Base-by-base conservation (phyloP, 139 green algal genomes). In the Tetratostichococcus sp. region DNA sequence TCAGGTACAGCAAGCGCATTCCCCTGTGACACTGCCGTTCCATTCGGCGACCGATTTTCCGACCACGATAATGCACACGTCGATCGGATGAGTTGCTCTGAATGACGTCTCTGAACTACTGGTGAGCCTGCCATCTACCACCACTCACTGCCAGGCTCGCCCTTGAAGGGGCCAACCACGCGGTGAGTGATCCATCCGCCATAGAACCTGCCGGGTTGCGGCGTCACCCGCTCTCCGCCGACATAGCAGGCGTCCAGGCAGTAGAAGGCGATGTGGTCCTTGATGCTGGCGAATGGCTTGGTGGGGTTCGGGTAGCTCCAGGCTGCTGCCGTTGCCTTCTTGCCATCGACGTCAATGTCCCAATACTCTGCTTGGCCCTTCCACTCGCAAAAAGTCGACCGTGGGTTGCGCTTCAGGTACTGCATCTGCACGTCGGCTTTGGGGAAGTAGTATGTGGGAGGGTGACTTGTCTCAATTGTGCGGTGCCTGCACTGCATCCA, bases 261-360 rank as follows among this genome's bases (percentile, higher is more conserved):
- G 65, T 89, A 89, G 57, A 89, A 87, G 26, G 73, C 70, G 1
- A 86, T 43, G 43, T 81, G 78, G 21, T 67, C 75, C 22, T 30
- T 23, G 34, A 89, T 89, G 59, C 57, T 43, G 17, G 22, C 30
- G 43, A 87, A 89, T n/a, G 22, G n/a, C 28, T 69, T 43, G 1
- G 83, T 86, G 26, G 83, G 83, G 50, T 75, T 43, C 35, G 70
- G 43, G 77, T 89, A 89, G 42, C 62, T 82, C 85, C 85, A 89
- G 2, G 50, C 84, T 28, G 75, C 75, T 31, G 35, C 32, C 17
- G 25, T 35, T 28, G n/a, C 66, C 3, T n/a, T 35, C 70, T 50
- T 35, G 33, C 43, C 77, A 32, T 73, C 59, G 57, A 69, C 79
- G 23, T 77, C 58, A 3, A 87, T 67, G 43, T 82, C 62, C 30